Conservation (phyloP, 2,329 filamentous ascomycete genomes). For the Cordyceps javanica region DNA sequence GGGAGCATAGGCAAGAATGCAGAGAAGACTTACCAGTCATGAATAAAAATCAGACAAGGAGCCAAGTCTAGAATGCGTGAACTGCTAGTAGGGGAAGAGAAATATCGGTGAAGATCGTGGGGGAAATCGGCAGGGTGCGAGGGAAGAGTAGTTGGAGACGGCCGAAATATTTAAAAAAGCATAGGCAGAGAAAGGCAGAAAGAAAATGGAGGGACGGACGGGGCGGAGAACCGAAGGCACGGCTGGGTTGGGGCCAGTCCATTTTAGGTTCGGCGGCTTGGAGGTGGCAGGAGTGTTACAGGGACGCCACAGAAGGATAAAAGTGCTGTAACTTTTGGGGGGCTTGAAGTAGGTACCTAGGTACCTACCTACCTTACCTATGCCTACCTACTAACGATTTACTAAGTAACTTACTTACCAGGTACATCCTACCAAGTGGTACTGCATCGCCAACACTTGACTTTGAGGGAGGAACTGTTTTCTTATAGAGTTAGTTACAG, state of each 20-base stretch:
- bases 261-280: conserved; percentile 15
- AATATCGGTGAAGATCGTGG: background rate
- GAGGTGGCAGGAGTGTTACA: conserved; percentile 4
- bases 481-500: no score
- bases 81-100: conserved; percentile 1
- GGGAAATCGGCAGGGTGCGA: conserved; percentile 18
- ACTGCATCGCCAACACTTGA: no score
- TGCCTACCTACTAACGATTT: no score
- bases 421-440: no score
- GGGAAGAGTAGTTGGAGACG: conserved; percentile 29
- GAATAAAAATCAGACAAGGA: conserved; percentile 37
- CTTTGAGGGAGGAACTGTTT: no score
- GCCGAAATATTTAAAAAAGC: conserved; percentile 29
- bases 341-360: no score
- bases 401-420: no score
- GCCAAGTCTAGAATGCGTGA: conserved; percentile 22
- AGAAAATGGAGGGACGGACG: conserved; percentile 27
- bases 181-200: conserved; percentile 27
- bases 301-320: background rate
- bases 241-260: conserved; percentile 21
- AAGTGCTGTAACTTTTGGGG: no score
- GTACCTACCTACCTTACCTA: no score
- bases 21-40: conserved; percentile 44
- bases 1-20: conserved; percentile 19
- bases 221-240: conserved; percentile 24